Percentiles rank a stretch among this genome's conserved stretches.
Evolutionary conservation across 345 rosid genomes (phyloP).

Genomic region (Citrus cavaleriei): DNA sequence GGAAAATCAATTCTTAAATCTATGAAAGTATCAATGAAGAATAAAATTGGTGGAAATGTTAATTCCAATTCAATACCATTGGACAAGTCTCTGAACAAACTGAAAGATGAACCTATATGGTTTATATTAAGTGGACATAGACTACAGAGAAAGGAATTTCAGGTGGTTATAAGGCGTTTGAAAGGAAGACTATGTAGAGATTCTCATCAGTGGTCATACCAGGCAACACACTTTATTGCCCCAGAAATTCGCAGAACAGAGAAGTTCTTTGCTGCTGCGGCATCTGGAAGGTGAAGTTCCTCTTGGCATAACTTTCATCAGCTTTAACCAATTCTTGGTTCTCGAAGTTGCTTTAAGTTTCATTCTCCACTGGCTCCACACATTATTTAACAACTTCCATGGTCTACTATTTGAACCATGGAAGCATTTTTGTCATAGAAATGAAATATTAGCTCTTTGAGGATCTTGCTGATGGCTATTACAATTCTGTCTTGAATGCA

Average conservation of each 20-base stretch:
- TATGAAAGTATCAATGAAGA: conserved; percentile 19
- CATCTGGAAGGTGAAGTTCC: conserved; percentile 48
- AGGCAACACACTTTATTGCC: conserved; percentile 85
- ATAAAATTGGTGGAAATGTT: conserved; percentile 20
- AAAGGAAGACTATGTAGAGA: conserved; percentile 78
- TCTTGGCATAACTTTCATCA: background rate
- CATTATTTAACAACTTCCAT: background rate
- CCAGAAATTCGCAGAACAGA: conserved; percentile 80
- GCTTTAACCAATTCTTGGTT: background rate
- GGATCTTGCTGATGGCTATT: background rate
- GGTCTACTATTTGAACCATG: background rate
- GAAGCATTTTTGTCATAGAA: background rate
- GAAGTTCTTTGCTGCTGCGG: conserved; percentile 64
- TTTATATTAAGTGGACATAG: conserved; percentile 76
- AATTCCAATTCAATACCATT: conserved; percentile 16
- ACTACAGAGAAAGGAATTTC: conserved; percentile 70
- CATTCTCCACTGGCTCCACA: background rate
- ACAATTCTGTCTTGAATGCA: conserved; percentile 30
- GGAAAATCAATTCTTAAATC: conserved; percentile 26
- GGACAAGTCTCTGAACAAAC: conserved; percentile 18
- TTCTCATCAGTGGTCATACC: conserved; percentile 97
- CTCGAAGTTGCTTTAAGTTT: background rate
- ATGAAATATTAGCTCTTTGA: background rate
- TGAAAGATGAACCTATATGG: conserved; percentile 37
- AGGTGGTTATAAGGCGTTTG: conserved; percentile 54